Percentiles rank a stretch among this genome's conserved stretches.
phyloP scores from a whole-genome alignment of 768 basidiomycete species.

The Obba rivulosa region DNA sequence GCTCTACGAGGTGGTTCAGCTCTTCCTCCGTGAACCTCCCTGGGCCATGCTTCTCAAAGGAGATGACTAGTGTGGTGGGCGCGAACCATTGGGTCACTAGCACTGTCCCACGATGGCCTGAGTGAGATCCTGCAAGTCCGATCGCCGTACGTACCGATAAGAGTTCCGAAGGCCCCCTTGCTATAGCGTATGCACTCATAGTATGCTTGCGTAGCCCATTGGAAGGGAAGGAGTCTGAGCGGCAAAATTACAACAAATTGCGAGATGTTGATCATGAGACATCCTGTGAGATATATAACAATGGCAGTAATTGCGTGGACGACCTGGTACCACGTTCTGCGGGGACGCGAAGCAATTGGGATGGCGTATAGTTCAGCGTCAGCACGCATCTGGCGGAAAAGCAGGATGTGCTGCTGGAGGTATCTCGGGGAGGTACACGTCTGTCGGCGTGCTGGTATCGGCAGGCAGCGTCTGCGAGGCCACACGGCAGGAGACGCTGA shows the following conservation, averaged over 20 bases:
- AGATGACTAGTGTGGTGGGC: conserved; percentile 65
- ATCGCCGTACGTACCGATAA: conserved; percentile 50
- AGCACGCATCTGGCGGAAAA: conserved; percentile 5
- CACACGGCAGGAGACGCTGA: background rate
- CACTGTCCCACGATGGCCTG: conserved; percentile 37
- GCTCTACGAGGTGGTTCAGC: conserved; percentile 49
- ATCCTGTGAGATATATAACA: conserved; percentile 56
- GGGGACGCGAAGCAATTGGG: conserved; percentile 49
- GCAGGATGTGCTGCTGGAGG: background rate
- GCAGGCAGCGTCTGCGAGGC: background rate
- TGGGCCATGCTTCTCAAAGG: conserved; percentile 65
- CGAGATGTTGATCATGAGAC: conserved; percentile 62
- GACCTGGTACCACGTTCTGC: conserved; percentile 46
- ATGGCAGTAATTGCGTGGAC: conserved; percentile 47
- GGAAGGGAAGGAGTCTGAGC: conserved; percentile 57
- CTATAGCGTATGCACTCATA: conserved; percentile 71
- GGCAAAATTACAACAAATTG: conserved; percentile 73
- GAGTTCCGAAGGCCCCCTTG: conserved; percentile 74
- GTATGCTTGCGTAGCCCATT: conserved; percentile 50
- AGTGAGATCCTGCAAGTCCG: background rate
- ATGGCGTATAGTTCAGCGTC: conserved; percentile 31
- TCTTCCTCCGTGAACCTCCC: conserved; percentile 60
- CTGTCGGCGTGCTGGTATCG: background rate
- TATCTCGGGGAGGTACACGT: background rate
- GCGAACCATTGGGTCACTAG: conserved; percentile 80